These are phyloP conservation scores for Gardenia jasminoides DNA, from an alignment of 257 asterid genomes.

Conservation along the genomic window DNA sequence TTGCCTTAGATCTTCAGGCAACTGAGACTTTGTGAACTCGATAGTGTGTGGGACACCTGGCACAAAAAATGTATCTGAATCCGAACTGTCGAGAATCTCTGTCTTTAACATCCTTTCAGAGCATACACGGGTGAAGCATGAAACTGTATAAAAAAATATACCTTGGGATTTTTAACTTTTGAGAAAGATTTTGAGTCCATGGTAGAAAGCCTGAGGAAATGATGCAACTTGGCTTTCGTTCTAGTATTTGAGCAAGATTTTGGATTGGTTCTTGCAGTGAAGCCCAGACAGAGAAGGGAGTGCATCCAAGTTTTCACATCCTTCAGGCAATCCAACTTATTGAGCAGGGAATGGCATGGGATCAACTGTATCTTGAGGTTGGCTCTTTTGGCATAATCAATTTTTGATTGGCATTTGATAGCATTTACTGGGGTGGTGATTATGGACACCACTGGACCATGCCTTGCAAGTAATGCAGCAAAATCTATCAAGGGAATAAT, in stretches of 20 bases:
- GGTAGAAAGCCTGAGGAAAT: too few relatives aligned
- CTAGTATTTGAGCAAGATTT: slow-evolving; percentile 27
- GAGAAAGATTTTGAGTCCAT: too few relatives aligned
- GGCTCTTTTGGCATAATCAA: slow-evolving; percentile 9
- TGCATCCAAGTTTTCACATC: slow-evolving; percentile 57
- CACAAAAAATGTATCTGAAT: slow-evolving; percentile 26
- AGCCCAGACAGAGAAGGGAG: slow-evolving; percentile 34
- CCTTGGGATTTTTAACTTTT: slow-evolving; percentile 41
- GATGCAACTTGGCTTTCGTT: too few relatives aligned
- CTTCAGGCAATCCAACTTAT: slow-evolving; percentile 55
- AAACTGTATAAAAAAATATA: slow-evolving; percentile 52
- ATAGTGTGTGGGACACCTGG: slow-evolving; percentile 52
- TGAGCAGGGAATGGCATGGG: slow-evolving; percentile 45
- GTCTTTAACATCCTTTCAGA: slow-evolving; percentile 3
- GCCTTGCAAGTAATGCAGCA: slow-evolving; percentile 41
- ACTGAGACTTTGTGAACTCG: slow-evolving; percentile 36
- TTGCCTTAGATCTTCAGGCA: slow-evolving; percentile 23
- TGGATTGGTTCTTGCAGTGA: slow-evolving; percentile 38
- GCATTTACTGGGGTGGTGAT: slow-evolving; percentile 53
- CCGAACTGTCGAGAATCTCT: background rate
- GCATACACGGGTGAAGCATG: slow-evolving; percentile 53
- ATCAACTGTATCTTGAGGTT: slow-evolving; percentile 36
- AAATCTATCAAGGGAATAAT: slow-evolving; percentile 62
- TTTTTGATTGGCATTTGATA: slow-evolving; percentile 21
- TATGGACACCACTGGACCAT: slow-evolving; percentile 38